Conservation (phyloP, 768 basidiomycete genomes). For the Crassisporium funariophilum region DNA sequence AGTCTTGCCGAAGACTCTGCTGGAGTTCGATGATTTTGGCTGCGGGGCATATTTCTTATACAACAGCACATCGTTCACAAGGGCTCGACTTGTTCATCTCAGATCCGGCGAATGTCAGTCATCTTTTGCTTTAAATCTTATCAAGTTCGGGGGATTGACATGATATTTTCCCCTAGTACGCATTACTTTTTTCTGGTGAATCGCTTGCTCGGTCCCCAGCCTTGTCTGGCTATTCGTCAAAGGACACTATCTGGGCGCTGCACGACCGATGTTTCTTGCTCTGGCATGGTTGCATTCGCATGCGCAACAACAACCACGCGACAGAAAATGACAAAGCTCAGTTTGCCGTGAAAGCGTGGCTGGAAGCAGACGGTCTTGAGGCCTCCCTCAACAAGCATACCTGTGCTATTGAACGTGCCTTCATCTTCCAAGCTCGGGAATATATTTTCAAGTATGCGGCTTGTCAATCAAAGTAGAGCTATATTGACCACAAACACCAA, state of each 20-base stretch:
- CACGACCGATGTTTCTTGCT: slow-evolving; percentile 68
- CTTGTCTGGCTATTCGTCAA: slow-evolving; percentile 39
- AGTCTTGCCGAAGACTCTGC: slow-evolving; percentile 70
- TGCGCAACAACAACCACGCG: slow-evolving; percentile 45
- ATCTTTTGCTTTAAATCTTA: background rate
- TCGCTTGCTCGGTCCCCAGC: slow-evolving; percentile 42
- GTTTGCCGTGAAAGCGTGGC: slow-evolving; percentile 70
- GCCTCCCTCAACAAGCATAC: slow-evolving; percentile 61
- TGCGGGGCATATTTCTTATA: slow-evolving; percentile 66
- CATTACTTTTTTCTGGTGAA: slow-evolving; percentile 78
- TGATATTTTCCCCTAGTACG: slow-evolving; percentile 46
- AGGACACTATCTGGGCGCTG: slow-evolving; percentile 77
- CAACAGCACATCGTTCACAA: slow-evolving; percentile 42
- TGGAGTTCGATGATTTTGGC: slow-evolving; percentile 71
- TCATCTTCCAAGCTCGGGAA: slow-evolving; percentile 70
- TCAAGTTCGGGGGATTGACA: slow-evolving; percentile 7
- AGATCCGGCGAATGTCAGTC: slow-evolving; percentile 67
- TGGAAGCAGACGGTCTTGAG: slow-evolving; percentile 70
- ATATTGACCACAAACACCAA: slow-evolving; percentile 10
- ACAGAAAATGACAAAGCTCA: slow-evolving; percentile 55
- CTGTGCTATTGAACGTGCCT: slow-evolving; percentile 67
- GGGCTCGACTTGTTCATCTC: slow-evolving; percentile 56
- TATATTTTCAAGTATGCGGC: slow-evolving; percentile 72
- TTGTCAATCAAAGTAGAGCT: slow-evolving; percentile 2
- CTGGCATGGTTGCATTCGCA: slow-evolving; percentile 73